A percentile compares a stretch with the other conserved stretches of the same genome.
Evolutionary conservation across 2,329 filamentous ascomycete species (phyloP).

Genomic region (Stagonosporopsis rhizophila): DNA sequence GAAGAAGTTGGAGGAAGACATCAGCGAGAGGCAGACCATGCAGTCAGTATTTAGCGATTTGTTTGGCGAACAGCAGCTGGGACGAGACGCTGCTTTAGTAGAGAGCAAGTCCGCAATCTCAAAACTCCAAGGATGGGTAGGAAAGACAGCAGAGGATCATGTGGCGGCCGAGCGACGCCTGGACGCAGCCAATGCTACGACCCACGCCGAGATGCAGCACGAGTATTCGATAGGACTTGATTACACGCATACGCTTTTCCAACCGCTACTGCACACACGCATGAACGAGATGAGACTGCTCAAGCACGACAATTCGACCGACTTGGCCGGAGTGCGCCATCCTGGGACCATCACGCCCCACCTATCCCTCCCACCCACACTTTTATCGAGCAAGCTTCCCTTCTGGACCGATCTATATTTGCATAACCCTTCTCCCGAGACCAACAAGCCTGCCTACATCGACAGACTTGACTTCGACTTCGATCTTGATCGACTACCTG

Average conservation of each 20-base stretch:
- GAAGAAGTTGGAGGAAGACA: conserved; percentile 44
- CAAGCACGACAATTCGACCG: conserved; percentile 43
- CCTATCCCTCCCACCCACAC: conserved; percentile 50
- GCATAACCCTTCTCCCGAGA: conserved; percentile 38
- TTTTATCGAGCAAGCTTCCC: conserved; percentile 36
- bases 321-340: conserved; percentile 47
- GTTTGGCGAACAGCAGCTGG: conserved; percentile 62
- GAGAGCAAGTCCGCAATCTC: conserved; percentile 31
- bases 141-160: conserved; percentile 41
- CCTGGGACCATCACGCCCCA: conserved; percentile 37
- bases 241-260: conserved; percentile 59
- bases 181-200: conserved; percentile 29
- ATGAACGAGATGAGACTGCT: conserved; percentile 39
- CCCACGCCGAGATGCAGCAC: conserved; percentile 49
- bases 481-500: conserved; percentile 53
- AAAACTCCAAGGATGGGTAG: conserved; percentile 48
- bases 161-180: conserved; percentile 15
- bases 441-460: conserved; percentile 38
- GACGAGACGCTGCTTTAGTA: conserved; percentile 51
- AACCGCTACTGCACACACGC: conserved; percentile 37
- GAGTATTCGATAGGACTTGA: conserved; percentile 62
- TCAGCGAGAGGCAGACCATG: conserved; percentile 44
- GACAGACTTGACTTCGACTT: conserved; percentile 34
- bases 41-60: conserved; percentile 59
- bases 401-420: conserved; percentile 40